These are phyloP conservation scores for Poronia punctata DNA, from an alignment of 495 filamentous ascomycete genomes.

Conservation along the genomic window DNA sequence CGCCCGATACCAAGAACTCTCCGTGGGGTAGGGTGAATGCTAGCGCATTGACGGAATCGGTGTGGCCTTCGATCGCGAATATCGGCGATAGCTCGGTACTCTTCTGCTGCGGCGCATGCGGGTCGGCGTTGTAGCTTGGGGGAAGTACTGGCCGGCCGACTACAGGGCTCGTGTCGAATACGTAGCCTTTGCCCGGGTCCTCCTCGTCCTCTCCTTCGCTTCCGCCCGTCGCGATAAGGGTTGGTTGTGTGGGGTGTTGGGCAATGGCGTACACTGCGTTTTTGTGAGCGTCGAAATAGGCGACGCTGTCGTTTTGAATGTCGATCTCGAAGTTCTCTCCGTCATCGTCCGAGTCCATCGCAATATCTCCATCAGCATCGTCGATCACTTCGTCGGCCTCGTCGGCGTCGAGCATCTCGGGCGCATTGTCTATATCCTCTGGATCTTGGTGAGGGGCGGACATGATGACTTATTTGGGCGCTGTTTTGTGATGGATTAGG, in stretches of 20 bases:
- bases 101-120: conserved; percentile 41
- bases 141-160: conserved; percentile 61
- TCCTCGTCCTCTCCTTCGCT: conserved; percentile 70
- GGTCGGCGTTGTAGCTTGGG: conserved; percentile 62
- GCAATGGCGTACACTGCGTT: conserved; percentile 91
- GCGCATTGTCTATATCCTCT: conserved; percentile 42
- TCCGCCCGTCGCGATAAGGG: conserved; percentile 80
- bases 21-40: conserved; percentile 77
- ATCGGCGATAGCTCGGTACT: conserved; percentile 52
- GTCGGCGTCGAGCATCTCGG: conserved; percentile 59
- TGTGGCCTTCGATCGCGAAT: conserved; percentile 74
- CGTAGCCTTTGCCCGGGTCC: conserved; percentile 57
- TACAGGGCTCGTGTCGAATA: conserved; percentile 65
- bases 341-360: conserved; percentile 62
- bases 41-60: conserved; percentile 81
- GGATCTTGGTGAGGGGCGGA: conserved; percentile 33
- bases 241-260: conserved; percentile 73
- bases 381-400: conserved; percentile 63
- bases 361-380: conserved; percentile 60
- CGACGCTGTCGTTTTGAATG: conserved; percentile 82
- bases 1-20: conserved; percentile 76
- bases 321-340: conserved; percentile 65
- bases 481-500: too few relatives aligned
- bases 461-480: conserved; percentile 14
- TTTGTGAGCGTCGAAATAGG: conserved; percentile 82